phyloP scores from a whole-genome alignment of 768 basidiomycete species.

The Tylopilus balloui region DNA sequence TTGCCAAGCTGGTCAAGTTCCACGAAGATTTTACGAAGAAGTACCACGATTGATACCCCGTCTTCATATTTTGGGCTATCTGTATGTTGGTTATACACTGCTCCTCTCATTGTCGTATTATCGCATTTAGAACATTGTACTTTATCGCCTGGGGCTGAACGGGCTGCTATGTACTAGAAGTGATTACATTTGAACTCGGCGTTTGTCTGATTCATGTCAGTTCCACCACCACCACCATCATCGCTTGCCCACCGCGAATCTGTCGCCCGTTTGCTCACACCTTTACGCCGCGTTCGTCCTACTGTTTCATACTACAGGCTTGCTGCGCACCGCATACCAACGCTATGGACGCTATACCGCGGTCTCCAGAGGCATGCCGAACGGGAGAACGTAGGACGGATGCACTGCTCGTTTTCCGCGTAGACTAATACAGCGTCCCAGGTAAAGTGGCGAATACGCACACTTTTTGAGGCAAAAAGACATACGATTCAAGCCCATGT shows the following conservation, averaged over 20 bases:
- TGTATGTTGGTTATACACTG: background rate
- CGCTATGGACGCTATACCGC: slow-evolving; percentile 73
- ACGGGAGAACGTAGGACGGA: slow-evolving; percentile 46
- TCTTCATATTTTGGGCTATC: background rate
- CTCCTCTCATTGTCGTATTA: slow-evolving; percentile 1
- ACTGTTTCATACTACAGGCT: slow-evolving; percentile 65
- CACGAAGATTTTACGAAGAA: slow-evolving; percentile 56
- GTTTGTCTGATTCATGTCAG: slow-evolving; percentile 8
- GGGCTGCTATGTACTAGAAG: background rate
- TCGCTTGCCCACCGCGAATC: slow-evolving; percentile 50
- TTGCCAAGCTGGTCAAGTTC: slow-evolving; percentile 76
- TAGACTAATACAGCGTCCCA: slow-evolving; percentile 24
- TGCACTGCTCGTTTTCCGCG: background rate
- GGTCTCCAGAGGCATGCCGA: slow-evolving; percentile 56
- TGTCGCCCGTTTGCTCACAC: slow-evolving; percentile 49
- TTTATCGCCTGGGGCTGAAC: background rate
- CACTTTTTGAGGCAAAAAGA: slow-evolving; percentile 49
- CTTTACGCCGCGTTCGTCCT: slow-evolving; percentile 56
- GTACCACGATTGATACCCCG: slow-evolving; percentile 31
- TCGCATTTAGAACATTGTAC: slow-evolving; percentile 1
- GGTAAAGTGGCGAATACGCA: slow-evolving; percentile 55
- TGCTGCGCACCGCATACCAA: slow-evolving; percentile 69
- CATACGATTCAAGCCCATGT: slow-evolving; percentile 49
- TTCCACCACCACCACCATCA: slow-evolving; percentile 14
- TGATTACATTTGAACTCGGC: background rate